Conservation (phyloP, 768 basidiomycete genomes). For the Boletus sp. region DNA sequence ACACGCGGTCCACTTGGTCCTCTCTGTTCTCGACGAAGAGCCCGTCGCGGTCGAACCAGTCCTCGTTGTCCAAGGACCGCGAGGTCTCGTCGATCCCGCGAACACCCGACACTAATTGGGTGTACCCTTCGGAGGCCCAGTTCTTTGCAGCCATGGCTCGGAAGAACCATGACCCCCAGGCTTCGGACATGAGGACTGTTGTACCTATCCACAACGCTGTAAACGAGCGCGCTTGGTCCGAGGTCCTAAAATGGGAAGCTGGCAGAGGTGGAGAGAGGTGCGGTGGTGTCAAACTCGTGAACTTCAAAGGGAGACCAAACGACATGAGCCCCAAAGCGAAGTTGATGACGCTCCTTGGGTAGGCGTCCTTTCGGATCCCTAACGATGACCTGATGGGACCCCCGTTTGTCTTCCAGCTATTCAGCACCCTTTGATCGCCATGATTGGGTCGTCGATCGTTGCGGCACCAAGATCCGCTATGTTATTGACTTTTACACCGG, state of each 20-base stretch:
- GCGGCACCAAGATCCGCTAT: constrained; percentile 85
- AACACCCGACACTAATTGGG: constrained; percentile 73
- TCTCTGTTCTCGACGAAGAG: constrained; percentile 21
- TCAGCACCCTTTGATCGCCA: constrained; percentile 94
- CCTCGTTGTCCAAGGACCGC: constrained; percentile 63
- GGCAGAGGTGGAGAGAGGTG: constrained; percentile 80
- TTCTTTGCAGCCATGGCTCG: constrained; percentile 97
- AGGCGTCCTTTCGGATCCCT: constrained; percentile 25
- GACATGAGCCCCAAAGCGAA: constrained; percentile 80
- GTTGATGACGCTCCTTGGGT: constrained; percentile 86
- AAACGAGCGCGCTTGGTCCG: constrained; percentile 89
- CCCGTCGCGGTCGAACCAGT: background rate
- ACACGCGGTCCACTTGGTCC: constrained; percentile 44
- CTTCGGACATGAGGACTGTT: constrained; percentile 90
- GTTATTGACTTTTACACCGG: constrained; percentile 99
- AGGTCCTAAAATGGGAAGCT: constrained; percentile 79
- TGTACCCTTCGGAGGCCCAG: constrained; percentile 97
- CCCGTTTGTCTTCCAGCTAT: constrained; percentile 52
- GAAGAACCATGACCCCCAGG: constrained; percentile 86
- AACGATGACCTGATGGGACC: background rate
- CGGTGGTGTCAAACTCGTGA: constrained; percentile 77
- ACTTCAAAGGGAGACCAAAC: constrained; percentile 85
- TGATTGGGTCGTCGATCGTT: constrained; percentile 95
- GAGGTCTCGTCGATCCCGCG: constrained; percentile 89
- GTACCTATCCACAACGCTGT: constrained; percentile 99